A percentile compares a stretch with the other conserved stretches of the same genome.
Evolutionary conservation across 2,329 filamentous ascomycete species (phyloP).

Genomic region (Cladophialophora yegresii): DNA sequence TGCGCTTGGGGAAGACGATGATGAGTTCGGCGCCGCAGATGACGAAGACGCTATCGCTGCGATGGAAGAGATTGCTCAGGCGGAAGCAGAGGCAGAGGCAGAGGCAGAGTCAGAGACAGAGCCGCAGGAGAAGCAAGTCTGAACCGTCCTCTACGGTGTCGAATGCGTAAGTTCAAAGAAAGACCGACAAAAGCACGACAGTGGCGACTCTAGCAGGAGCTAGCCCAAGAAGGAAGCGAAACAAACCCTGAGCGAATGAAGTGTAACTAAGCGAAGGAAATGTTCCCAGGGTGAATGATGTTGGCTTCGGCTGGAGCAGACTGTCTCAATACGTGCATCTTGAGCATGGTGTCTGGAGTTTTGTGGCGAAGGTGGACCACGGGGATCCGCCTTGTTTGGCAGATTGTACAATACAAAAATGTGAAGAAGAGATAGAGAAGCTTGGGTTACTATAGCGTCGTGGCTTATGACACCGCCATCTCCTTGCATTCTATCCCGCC

Average conservation of each 20-base stretch:
- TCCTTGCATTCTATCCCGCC: not conserved
- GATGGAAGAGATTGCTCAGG: slow-evolving; percentile 43
- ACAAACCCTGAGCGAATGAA: not conserved
- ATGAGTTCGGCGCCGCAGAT: slow-evolving; percentile 43
- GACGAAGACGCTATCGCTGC: slow-evolving; percentile 48
- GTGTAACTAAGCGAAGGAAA: no score
- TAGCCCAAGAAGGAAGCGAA: not conserved
- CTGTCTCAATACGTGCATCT: not conserved
- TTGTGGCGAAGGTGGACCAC: not conserved
- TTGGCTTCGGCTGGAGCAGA: not conserved
- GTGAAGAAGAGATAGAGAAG: not conserved
- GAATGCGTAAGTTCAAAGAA: not conserved
- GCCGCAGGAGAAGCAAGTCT: not conserved
- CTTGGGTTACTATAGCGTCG: not conserved
- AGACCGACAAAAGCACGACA: not conserved
- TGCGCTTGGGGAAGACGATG: not conserved
- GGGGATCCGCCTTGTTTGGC: not conserved
- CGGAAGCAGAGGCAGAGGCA: slow-evolving; percentile 21
- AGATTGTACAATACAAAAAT: not conserved
- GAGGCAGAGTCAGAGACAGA: slow-evolving; percentile 22
- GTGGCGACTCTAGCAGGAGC: not conserved
- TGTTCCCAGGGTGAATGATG: no score
- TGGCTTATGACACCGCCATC: not conserved
- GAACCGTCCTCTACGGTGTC: not conserved
- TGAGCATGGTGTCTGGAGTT: slow-evolving; percentile 1